Conservation (phyloP, 371 early-diverging fungal species). For the Chytridium lagenaria region DNA sequence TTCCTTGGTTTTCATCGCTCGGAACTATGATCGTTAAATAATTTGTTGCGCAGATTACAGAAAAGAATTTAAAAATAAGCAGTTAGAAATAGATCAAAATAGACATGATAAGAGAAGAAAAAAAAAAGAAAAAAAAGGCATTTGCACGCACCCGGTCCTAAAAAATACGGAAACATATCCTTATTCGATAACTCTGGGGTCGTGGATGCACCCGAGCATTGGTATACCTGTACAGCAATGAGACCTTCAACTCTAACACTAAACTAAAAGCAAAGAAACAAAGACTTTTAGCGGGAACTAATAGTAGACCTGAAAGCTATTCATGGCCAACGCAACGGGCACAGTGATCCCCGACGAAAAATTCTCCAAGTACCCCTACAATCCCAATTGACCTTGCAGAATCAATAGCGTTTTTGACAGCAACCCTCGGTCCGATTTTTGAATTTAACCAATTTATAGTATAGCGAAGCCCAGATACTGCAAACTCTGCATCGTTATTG, state of each 20-base stretch:
- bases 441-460: not conserved
- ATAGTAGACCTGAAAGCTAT: not conserved
- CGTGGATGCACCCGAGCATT: not conserved
- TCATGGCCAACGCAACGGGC: constrained; percentile 21
- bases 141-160: constrained; percentile 7
- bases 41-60: not conserved
- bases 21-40: not conserved
- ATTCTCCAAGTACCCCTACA: constrained; percentile 10
- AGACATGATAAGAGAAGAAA: too few species aligned
- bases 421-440: not conserved
- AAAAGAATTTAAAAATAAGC: not conserved
- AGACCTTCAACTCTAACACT: not conserved
- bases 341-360: not conserved
- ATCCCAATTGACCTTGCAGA: not conserved
- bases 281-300: too few species aligned
- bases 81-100: too few species aligned
- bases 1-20: constrained; percentile 14
- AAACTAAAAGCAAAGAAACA: not conserved
- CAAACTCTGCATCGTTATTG: not conserved
- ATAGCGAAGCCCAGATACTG: not conserved
- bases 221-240: constrained; percentile 2
- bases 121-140: too few species aligned
- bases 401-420: not conserved
- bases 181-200: constrained; percentile 12
- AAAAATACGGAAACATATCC: not conserved